These are phyloP conservation scores for Voacanga thouarsii DNA, from an alignment of 257 asterid species.

Conservation along the genomic window DNA sequence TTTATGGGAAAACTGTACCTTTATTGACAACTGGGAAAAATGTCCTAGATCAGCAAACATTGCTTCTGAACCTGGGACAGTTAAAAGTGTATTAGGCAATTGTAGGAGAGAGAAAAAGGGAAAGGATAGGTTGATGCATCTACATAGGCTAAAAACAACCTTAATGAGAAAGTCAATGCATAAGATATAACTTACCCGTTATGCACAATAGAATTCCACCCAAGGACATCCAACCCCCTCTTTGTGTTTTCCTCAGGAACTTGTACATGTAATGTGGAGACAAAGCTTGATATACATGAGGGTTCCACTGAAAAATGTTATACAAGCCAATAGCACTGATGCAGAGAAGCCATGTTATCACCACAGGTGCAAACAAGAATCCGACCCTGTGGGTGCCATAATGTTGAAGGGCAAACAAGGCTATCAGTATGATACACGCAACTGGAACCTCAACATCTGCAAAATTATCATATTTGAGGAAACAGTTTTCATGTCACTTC, in stretches of 20 bases:
- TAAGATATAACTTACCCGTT: constrained; percentile 45
- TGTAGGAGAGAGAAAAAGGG: constrained; percentile 9
- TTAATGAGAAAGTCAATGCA: neutral
- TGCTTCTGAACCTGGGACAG: constrained; percentile 87
- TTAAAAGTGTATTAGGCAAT: constrained; percentile 4
- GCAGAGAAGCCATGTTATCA: constrained; percentile 84
- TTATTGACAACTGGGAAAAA: constrained; percentile 81
- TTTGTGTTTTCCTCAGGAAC: constrained; percentile 79
- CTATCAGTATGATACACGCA: constrained; percentile 79
- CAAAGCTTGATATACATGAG: constrained; percentile 71
- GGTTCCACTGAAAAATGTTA: constrained; percentile 79
- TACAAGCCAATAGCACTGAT: constrained; percentile 77
- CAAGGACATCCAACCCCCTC: constrained; percentile 89
- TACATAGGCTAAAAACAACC: neutral
- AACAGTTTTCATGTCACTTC: constrained; percentile 15
- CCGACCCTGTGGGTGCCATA: constrained; percentile 98
- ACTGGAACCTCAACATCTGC: constrained; percentile 93
- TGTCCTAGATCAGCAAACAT: constrained; percentile 99
- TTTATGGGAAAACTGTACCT: constrained; percentile 37
- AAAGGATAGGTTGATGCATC: neutral
- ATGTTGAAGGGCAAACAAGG: constrained; percentile 92
- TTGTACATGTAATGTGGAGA: constrained; percentile 87
- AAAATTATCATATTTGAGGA: constrained; percentile 30
- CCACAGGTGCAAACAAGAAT: constrained; percentile 96
- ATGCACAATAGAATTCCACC: constrained; percentile 91